Evolutionary conservation across 257 asterid genomes (phyloP).

Genomic region (Salvia hispanica): DNA sequence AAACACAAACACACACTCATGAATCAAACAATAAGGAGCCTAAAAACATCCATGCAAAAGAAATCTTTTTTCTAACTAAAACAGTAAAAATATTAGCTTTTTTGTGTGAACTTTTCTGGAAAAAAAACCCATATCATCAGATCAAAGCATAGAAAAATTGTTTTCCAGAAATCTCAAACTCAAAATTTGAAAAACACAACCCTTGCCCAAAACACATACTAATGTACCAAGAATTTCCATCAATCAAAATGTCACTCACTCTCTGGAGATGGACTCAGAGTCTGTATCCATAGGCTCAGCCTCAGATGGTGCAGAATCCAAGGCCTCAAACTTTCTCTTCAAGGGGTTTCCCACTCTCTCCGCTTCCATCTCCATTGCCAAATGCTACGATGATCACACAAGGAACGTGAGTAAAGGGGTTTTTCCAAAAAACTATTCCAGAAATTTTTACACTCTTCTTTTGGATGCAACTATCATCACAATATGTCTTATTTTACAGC

Average conservation of each 20-base stretch:
- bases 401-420: constrained; percentile 14
- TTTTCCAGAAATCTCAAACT: no score
- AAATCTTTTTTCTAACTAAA: no score
- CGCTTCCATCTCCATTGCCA: constrained; percentile 39
- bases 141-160: no score
- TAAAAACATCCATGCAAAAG: background rate
- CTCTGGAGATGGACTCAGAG: constrained; percentile 41
- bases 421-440: background rate
- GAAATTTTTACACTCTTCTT: background rate
- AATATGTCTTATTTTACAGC: no score
- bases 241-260: constrained; percentile 41
- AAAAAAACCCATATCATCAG: no score
- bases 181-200: no score
- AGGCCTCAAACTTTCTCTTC: constrained; percentile 43
- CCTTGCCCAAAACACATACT: background rate
- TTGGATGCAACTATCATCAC: no score
- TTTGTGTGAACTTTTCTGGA: no score
- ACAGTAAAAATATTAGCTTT: no score
- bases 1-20: background rate
- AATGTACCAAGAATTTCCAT: constrained; percentile 4
- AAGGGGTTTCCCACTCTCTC: constrained; percentile 41
- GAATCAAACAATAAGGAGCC: constrained; percentile 3
- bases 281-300: constrained; percentile 43
- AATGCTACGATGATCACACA: constrained; percentile 27
- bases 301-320: constrained; percentile 33